phyloP scores from a whole-genome alignment of 2,329 filamentous ascomycete genomes.

The Beauveria caledonica region DNA sequence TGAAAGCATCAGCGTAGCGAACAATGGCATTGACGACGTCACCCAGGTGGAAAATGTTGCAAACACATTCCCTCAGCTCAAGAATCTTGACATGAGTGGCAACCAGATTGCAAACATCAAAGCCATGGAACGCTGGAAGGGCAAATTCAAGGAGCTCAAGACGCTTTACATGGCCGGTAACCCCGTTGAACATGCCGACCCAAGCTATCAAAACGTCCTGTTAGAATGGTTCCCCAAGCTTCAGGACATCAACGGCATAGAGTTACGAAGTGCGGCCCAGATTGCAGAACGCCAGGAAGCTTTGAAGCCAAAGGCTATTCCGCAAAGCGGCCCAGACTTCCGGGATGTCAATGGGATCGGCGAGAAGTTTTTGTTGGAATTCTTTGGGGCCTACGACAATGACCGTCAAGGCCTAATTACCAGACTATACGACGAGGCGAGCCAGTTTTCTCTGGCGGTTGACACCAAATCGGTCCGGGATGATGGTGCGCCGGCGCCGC shows the following conservation, averaged over 20 bases:
- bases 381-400: conserved; percentile 65
- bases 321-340: conserved; percentile 59
- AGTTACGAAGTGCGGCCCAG: conserved; percentile 66
- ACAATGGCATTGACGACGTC: conserved; percentile 70
- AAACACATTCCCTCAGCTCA: conserved; percentile 72
- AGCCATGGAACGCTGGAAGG: conserved; percentile 65
- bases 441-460: conserved; percentile 67
- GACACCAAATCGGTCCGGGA: conserved; percentile 52
- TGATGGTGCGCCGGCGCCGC: conserved; percentile 31
- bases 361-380: conserved; percentile 67
- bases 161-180: conserved; percentile 74
- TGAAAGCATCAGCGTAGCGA: conserved; percentile 70
- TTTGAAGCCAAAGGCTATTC: conserved; percentile 47
- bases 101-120: conserved; percentile 67
- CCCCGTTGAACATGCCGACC: conserved; percentile 54
- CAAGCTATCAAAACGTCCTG: conserved; percentile 59
- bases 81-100: conserved; percentile 80
- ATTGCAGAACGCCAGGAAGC: conserved; percentile 46
- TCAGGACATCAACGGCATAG: conserved; percentile 64
- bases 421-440: conserved; percentile 67
- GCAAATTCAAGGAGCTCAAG: conserved; percentile 67
- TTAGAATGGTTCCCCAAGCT: conserved; percentile 78
- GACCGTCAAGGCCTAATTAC: conserved; percentile 56
- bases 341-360: conserved; percentile 65
- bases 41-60: conserved; percentile 65